These are phyloP conservation scores for Kwoniella bestiolae DNA, from an alignment of 768 basidiomycete genomes.

Conservation along the genomic window DNA sequence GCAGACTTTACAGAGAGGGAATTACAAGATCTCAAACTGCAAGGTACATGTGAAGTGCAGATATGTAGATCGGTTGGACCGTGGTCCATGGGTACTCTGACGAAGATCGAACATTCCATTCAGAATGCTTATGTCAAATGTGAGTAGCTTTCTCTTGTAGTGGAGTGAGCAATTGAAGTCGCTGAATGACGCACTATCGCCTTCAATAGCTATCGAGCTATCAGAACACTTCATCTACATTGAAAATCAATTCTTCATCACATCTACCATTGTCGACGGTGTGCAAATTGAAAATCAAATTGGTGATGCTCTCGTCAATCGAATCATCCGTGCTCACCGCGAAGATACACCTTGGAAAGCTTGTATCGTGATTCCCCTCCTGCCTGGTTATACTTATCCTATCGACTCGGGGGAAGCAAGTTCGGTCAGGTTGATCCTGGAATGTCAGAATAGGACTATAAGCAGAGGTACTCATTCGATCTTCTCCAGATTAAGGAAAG, in stretches of 20 bases:
- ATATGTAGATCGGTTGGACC: conserved; percentile 93
- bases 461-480: conserved; percentile 89
- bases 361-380: conserved; percentile 84
- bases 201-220: conserved; percentile 74
- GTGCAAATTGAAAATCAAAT: conserved; percentile 88
- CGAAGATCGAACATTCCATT: conserved; percentile 84
- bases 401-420: conserved; percentile 92
- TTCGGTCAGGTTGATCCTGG: conserved; percentile 88
- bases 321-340: conserved; percentile 83
- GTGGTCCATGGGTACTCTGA: conserved; percentile 92
- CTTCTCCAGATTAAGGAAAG: conserved; percentile 78
- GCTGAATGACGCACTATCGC: too few relatives aligned
- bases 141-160: conserved; percentile 49
- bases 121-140: conserved; percentile 93
- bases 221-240: conserved; percentile 99
- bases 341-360: conserved; percentile 81
- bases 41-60: conserved; percentile 95
- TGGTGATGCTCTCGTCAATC: conserved; percentile 87
- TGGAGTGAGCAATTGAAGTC: too few relatives aligned
- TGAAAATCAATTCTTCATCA: conserved; percentile 67
- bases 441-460: conserved; percentile 91
- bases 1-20: conserved; percentile 86
- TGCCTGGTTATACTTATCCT: conserved; percentile 92
- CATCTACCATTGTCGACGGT: conserved; percentile 76
- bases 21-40: conserved; percentile 75